These are phyloP conservation scores for Suhomyces tanzawaensis DNA, from an alignment of 805 yeast genomes.

Conservation along the genomic window DNA sequence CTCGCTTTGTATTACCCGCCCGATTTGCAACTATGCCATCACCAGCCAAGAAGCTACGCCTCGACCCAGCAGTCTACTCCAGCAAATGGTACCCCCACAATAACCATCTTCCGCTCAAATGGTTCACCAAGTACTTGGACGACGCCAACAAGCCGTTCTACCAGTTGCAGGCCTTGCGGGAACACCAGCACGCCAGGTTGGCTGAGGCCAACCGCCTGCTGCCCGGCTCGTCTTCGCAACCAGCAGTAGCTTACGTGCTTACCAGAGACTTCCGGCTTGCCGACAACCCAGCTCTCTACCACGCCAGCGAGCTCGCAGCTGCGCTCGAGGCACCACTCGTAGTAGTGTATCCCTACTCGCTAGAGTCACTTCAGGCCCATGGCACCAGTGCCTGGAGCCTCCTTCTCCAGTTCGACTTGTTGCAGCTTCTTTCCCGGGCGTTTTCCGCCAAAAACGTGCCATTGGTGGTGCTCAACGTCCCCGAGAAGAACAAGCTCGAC, in stretches of 20 bases:
- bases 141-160: slow-evolving; percentile 31
- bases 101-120: slow-evolving; percentile 1
- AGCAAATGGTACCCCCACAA: slow-evolving; percentile 6
- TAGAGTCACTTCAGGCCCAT: slow-evolving; percentile 42
- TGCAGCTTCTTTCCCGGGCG: slow-evolving; percentile 27
- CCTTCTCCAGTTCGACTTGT: slow-evolving; percentile 34
- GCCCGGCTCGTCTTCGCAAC: neutral
- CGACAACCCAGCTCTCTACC: slow-evolving; percentile 43
- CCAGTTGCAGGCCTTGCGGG: slow-evolving; percentile 13
- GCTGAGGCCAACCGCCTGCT: neutral
- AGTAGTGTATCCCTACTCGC: slow-evolving; percentile 41
- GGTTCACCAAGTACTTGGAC: slow-evolving; percentile 21
- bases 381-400: slow-evolving; percentile 42
- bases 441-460: slow-evolving; percentile 38
- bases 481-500: slow-evolving; percentile 27
- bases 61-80: slow-evolving; percentile 2
- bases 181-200: neutral
- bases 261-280: slow-evolving; percentile 43
- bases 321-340: slow-evolving; percentile 32
- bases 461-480: slow-evolving; percentile 36
- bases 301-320: slow-evolving; percentile 33
- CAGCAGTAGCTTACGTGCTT: slow-evolving; percentile 27
- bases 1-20: too few species aligned
- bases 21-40: too few species aligned
- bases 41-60: slow-evolving; percentile 3